Evolutionary conservation across 352 stramenopile species (phyloP), one percentile per base, ranked within the genome.

Genomic region (Phytopythium oedochilum): DNA sequence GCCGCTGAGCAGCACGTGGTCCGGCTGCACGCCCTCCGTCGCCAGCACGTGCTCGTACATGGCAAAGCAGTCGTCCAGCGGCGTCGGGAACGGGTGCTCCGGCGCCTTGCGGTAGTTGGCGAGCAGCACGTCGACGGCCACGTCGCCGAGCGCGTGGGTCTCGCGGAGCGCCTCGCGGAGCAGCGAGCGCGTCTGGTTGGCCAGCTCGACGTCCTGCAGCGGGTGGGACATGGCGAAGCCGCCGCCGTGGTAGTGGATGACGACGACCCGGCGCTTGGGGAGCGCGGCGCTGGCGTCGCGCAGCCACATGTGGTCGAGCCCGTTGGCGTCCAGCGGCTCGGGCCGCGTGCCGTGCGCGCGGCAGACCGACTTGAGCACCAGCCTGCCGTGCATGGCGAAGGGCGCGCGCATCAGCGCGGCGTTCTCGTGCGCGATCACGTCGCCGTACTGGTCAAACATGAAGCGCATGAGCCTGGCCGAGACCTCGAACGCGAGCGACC

Each of bases 51-150:
- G 63, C 43, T 81, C 64, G 53, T 75, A 79, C 53, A 74, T 78
- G 17, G 51, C 29, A 14, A 73, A 56, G 17, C 61, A 64, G 58
- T 86, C 75, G 42, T 86, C 59, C 14, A 70, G 43, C 7, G 71
- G 60, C 3, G 59, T 53, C 17, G 75, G 75, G 55, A 68, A 86
- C 36, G 60, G 42, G 43, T 63, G 54, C 34, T 78, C 57, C 2
- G 72, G 70, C 9, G 69, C 60, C 65, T 81, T 86, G 42, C 70
- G 75, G 65, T 83, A 86, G 57, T 81, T 86, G 20, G 67, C 70
- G 14, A 86, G 57, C 25, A 83, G 61, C 26, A 73, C 70, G 26
- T 82, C 64, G 15, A 82, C 65, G 2, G 53, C 57, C 43, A 66
- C 62, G 20, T 31, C 17, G 51, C 57, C 46, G 36, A 65, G 28